These are phyloP conservation scores for Albophoma yamanashiensis DNA, from an alignment of 2,329 filamentous ascomycete genomes.

Conservation along the genomic window DNA sequence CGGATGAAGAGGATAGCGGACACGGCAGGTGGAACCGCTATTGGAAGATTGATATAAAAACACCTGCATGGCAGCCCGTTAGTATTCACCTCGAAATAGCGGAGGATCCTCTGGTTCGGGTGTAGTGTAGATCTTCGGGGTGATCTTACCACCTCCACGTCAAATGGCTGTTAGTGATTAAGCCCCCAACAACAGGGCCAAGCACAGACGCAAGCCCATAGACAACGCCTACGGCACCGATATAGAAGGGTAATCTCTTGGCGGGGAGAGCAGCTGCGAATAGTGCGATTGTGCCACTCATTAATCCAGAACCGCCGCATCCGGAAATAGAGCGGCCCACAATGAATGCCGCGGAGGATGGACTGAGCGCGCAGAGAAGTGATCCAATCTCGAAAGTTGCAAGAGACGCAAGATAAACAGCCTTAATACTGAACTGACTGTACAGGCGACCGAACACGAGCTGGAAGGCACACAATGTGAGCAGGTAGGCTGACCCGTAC, in stretches of 20 bases:
- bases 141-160: not conserved
- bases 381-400: not conserved
- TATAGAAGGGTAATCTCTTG: not conserved
- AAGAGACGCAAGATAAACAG: not conserved
- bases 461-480: not conserved
- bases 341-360: not conserved
- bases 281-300: slow-evolving; percentile 1
- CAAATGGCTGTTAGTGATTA: slow-evolving; percentile 1
- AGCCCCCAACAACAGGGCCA: not conserved
- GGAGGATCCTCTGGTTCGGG: not conserved
- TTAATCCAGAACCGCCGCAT: not conserved
- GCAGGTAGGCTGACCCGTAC: not conserved
- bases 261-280: not conserved
- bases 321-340: not conserved
- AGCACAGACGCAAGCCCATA: slow-evolving; percentile 1
- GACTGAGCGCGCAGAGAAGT: not conserved
- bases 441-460: slow-evolving; percentile 1
- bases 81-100: not conserved
- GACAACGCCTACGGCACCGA: not conserved
- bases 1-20: not conserved
- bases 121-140: not conserved
- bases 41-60: not conserved
- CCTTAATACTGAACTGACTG: not conserved
- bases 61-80: not conserved
- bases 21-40: not conserved